phyloP scores from a whole-genome alignment of 2,329 filamentous ascomycete genomes.

The Paraconiothyrium sp. region DNA sequence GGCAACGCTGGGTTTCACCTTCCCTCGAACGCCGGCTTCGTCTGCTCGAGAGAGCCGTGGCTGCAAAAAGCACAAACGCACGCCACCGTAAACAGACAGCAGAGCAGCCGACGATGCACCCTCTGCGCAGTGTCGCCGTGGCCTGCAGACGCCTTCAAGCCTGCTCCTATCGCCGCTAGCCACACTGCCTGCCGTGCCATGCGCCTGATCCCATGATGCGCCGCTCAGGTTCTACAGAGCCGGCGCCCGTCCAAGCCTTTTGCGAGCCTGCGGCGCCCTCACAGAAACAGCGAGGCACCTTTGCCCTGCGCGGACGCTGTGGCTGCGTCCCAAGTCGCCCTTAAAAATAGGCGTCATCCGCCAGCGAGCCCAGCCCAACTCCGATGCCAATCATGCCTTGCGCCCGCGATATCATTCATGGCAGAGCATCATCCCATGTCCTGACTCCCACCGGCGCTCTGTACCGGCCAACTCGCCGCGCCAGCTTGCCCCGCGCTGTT shows the following conservation, averaged over 20 bases:
- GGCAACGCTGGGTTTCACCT: slow-evolving; percentile 14
- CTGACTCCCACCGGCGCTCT: not conserved
- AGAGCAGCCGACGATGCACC: not conserved
- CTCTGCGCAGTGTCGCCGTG: not conserved
- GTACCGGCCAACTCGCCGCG: not conserved
- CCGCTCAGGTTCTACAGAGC: not conserved
- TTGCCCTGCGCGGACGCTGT: slow-evolving; percentile 11
- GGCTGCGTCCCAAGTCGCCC: slow-evolving; percentile 17
- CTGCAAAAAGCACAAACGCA: slow-evolving; percentile 15
- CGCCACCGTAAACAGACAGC: slow-evolving; percentile 9
- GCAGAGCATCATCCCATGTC: not conserved
- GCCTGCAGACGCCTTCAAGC: slow-evolving; percentile 11
- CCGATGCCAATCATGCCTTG: slow-evolving; percentile 17
- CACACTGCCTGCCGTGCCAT: slow-evolving; percentile 7
- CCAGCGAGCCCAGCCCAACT: slow-evolving; percentile 18
- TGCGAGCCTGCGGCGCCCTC: not conserved
- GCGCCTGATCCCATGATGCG: slow-evolving; percentile 7
- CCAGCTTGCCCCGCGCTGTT: no score
- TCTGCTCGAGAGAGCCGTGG: slow-evolving; percentile 11
- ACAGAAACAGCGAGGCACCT: slow-evolving; percentile 11
- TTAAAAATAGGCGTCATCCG: slow-evolving; percentile 21
- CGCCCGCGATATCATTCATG: not conserved
- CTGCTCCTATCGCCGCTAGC: slow-evolving; percentile 9
- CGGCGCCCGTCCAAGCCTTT: not conserved
- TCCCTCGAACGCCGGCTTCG: slow-evolving; percentile 8